phyloP scores from a whole-genome alignment of 805 yeast species.

The Pichia californica region DNA sequence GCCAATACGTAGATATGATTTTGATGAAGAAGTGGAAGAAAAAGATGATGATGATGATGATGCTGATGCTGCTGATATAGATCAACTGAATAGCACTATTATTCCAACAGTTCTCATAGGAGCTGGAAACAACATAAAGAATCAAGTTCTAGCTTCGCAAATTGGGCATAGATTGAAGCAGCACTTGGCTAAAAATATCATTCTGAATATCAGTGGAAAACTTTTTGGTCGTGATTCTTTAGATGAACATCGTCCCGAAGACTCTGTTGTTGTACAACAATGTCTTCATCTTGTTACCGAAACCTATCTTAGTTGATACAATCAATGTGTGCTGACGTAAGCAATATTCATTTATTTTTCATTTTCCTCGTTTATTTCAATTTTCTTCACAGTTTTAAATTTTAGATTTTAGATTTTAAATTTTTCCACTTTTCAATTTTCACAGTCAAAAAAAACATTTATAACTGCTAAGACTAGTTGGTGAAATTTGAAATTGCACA shows the following conservation, averaged over 20 bases:
- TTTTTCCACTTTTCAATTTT: too few relatives aligned
- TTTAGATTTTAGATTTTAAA: too few relatives aligned
- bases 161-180: conserved; percentile 38
- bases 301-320: not conserved
- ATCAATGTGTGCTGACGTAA: too few relatives aligned
- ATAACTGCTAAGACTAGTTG: too few relatives aligned
- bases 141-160: conserved; percentile 42
- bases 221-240: conserved; percentile 30
- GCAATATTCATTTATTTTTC: too few relatives aligned
- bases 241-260: conserved; percentile 3
- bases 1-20: conserved; percentile 12
- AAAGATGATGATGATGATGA: conserved; percentile 16
- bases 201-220: conserved; percentile 40
- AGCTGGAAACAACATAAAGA: conserved; percentile 38
- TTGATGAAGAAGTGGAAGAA: conserved; percentile 6
- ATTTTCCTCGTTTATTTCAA: too few relatives aligned
- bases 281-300: not conserved
- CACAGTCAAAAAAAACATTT: too few relatives aligned
- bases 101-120: conserved; percentile 36
- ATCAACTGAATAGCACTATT: conserved; percentile 25
- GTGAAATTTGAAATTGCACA: too few relatives aligned
- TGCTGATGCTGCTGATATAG: too few relatives aligned
- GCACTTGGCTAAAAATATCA: conserved; percentile 32
- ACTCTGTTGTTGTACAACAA: conserved; percentile 6
- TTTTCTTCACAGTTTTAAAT: too few relatives aligned